Evolutionary conservation across 2,329 filamentous ascomycete species (phyloP).

Genomic region (Monosporascus sp.): DNA sequence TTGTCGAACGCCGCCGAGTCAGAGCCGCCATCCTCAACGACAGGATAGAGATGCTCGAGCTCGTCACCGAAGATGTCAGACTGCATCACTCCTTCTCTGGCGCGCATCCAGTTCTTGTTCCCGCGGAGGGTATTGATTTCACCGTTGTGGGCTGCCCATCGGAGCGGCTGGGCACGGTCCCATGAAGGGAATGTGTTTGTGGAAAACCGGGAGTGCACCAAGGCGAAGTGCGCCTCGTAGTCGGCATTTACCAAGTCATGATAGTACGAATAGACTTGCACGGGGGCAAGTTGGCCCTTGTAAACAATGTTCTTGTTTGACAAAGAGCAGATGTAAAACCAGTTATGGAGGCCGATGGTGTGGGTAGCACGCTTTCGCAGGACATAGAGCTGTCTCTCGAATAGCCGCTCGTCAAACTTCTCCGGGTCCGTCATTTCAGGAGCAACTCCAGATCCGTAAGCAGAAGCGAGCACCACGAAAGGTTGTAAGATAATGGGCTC

Average conservation of each 20-base stretch:
- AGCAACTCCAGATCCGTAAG: conserved; percentile 75
- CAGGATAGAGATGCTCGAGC: conserved; percentile 83
- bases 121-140: conserved; percentile 96
- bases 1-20: conserved; percentile 98
- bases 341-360: conserved; percentile 91
- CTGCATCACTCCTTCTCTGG: conserved; percentile 89
- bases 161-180: conserved; percentile 92
- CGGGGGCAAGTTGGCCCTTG: conserved; percentile 90
- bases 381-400: conserved; percentile 91
- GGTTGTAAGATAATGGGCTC: conserved; percentile 95
- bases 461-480: conserved; percentile 81
- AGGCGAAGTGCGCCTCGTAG: conserved; percentile 93
- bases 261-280: conserved; percentile 97
- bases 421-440: conserved; percentile 74
- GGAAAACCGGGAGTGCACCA: conserved; percentile 95
- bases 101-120: conserved; percentile 99
- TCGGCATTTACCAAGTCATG: conserved; percentile 95
- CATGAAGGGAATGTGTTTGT: conserved; percentile 98
- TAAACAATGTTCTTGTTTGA: conserved; percentile 99
- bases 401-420: conserved; percentile 75
- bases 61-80: conserved; percentile 91
- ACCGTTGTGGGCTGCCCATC: conserved; percentile 97
- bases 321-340: conserved; percentile 96
- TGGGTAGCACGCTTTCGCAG: conserved; percentile 93
- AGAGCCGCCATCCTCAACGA: conserved; percentile 93